Conservation (phyloP, 768 basidiomycete species). For the Auricularia sp. region DNA sequence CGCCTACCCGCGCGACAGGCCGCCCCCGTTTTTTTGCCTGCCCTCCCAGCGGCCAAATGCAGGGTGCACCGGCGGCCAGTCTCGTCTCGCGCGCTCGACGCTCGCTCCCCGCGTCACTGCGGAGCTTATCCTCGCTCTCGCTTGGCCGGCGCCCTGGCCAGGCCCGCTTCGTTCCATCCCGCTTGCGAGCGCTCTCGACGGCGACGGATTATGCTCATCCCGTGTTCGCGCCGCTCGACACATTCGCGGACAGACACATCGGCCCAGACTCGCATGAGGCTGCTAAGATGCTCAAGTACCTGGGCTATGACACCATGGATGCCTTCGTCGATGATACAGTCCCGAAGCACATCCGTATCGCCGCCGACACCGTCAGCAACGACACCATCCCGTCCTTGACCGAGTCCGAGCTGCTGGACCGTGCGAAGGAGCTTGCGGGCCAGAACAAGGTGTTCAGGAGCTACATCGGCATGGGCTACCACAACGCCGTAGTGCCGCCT, state of each 20-base stretch:
- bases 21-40: not conserved
- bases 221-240: constrained; percentile 79
- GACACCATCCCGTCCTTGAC: constrained; percentile 64
- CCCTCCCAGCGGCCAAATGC: not conserved
- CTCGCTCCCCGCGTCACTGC: not conserved
- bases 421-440: constrained; percentile 66
- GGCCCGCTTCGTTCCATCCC: not conserved
- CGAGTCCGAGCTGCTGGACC: constrained; percentile 70
- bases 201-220: constrained; percentile 12
- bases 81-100: not conserved
- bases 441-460: constrained; percentile 79
- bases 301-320: constrained; percentile 85
- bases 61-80: not conserved
- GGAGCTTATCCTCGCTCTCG: not conserved
- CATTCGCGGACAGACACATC: constrained; percentile 83
- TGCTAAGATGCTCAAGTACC: constrained; percentile 63
- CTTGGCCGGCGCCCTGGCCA: not conserved
- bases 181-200: not conserved
- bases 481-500: constrained; percentile 88
- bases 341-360: constrained; percentile 68
- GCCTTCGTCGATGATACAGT: constrained; percentile 77
- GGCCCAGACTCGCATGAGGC: constrained; percentile 83
- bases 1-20: not conserved
- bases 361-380: constrained; percentile 49
- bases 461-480: constrained; percentile 98